phyloP scores from a whole-genome alignment of 768 basidiomycete species.

The Rhodotorula kratochvilovae region DNA sequence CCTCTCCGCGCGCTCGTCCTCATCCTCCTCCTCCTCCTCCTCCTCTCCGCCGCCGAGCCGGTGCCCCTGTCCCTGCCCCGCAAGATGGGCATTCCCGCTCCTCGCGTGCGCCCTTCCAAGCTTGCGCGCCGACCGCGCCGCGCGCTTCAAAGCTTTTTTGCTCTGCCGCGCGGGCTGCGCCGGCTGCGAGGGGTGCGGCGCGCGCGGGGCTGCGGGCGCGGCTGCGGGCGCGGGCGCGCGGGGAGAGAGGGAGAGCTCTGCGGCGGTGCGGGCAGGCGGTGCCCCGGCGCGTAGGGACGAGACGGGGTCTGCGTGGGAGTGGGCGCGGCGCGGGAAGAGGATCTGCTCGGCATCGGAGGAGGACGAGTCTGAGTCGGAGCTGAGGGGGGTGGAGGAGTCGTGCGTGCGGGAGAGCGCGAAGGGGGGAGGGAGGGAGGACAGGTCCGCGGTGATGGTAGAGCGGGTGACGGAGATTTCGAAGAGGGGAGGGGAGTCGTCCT shows the following conservation, averaged over 20 bases:
- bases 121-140: constrained; percentile 20
- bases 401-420: neutral
- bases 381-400: neutral
- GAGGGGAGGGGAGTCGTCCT: constrained; percentile 7
- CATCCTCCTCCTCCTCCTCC: constrained; percentile 17
- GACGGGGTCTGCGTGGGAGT: constrained; percentile 25
- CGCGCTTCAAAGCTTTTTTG: constrained; percentile 28
- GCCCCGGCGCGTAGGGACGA: neutral
- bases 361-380: neutral
- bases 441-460: constrained; percentile 1
- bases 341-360: constrained; percentile 17
- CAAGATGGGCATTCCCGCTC: constrained; percentile 18
- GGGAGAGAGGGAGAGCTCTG: neutral
- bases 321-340: constrained; percentile 11
- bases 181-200: neutral
- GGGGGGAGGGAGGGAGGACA: neutral
- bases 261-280: neutral
- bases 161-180: constrained; percentile 2
- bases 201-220: neutral
- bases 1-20: neutral
- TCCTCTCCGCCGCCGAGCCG: constrained; percentile 13
- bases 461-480: constrained; percentile 24
- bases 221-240: neutral
- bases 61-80: neutral
- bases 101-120: constrained; percentile 26